These are phyloP conservation scores for Seiridium cupressi DNA, from an alignment of 2,329 filamentous ascomycete genomes.

Conservation along the genomic window DNA sequence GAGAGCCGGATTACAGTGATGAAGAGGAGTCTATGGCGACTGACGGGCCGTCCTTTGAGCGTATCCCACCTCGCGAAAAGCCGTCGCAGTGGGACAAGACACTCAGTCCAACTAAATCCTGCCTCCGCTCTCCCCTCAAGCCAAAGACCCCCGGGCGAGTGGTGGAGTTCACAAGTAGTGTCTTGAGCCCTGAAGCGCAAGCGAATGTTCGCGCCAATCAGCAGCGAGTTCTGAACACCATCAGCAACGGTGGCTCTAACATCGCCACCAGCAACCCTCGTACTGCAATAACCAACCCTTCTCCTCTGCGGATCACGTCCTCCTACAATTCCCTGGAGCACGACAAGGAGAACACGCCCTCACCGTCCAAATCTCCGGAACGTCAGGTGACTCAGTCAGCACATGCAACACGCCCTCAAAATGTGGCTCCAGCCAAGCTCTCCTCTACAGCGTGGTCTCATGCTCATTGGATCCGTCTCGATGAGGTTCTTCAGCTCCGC, in stretches of 20 bases:
- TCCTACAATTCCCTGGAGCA: not conserved
- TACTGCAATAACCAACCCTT: not conserved
- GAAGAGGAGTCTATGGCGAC: slow-evolving; percentile 28
- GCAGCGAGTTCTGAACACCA: slow-evolving; percentile 9
- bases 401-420: not conserved
- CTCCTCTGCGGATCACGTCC: not conserved
- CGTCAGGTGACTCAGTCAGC: not conserved
- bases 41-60: slow-evolving; percentile 34
- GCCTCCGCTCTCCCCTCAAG: slow-evolving; percentile 55
- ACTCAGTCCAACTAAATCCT: slow-evolving; percentile 57
- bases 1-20: not conserved
- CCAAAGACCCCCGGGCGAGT: slow-evolving; percentile 56
- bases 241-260: not conserved
- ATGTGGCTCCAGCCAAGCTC: slow-evolving; percentile 17
- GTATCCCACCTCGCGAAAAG: slow-evolving; percentile 37
- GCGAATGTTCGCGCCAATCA: slow-evolving; percentile 25
- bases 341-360: slow-evolving; percentile 15
- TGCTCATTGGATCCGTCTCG: slow-evolving; percentile 52
- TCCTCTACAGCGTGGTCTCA: slow-evolving; percentile 47
- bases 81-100: slow-evolving; percentile 48
- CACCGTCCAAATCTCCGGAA: slow-evolving; percentile 14
- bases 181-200: slow-evolving; percentile 44
- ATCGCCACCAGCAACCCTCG: not conserved
- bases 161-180: slow-evolving; percentile 55
- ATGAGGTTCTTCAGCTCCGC: slow-evolving; percentile 50